Evolutionary conservation across 768 basidiomycete genomes (phyloP), one percentile per base, ranked within the genome.

Genomic region (Saitozyma sp.): DNA sequence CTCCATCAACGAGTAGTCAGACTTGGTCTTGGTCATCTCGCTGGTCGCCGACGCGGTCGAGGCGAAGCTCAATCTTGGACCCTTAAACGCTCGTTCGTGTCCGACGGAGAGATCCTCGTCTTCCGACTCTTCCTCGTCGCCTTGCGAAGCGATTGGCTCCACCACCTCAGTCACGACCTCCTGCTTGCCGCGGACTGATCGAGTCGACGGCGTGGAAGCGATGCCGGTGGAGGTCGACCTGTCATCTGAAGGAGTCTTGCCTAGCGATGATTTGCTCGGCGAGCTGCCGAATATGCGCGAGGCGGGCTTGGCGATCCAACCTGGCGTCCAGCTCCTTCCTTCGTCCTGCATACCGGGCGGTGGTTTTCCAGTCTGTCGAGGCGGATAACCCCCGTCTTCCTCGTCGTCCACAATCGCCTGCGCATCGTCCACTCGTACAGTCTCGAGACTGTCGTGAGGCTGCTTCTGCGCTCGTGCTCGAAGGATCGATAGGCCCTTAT

Each of bases 1-100:
- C 71, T 96, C 91, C 48, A 94, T 82, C 49, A 95, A 83, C 67
- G 92, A 93, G 79, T 87, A 92, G 1, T 88, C 86, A 66, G 90
- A 64, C 45, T 56, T 41, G 37, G 58, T 66, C 29, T 61, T 50
- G 39, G 8, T 46, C 59, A 61, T 62, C 49, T 64, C 62, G 62
- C 65, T 65, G 9, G 61, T 59, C n/a, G 54, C 58, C 10, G 64
- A 63, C 9, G 14, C 54, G 37, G 54, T 56, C 16, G 65, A 62
- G 10, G 64, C 57, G 42, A 71, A 68, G 6, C 64, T 65, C 42
- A 62, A 20, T 52, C 69, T 55, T 6, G 55, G 59, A 41, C 50
- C 39, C 40, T 54, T 19, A 20, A 17, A 50, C 17, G 29, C 54
- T 50, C 50, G 46, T 14, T 9, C 48, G 14, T 52, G 20, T 19